phyloP scores from a whole-genome alignment of 768 basidiomycete species.

The Rhizopogon vinicolor region DNA sequence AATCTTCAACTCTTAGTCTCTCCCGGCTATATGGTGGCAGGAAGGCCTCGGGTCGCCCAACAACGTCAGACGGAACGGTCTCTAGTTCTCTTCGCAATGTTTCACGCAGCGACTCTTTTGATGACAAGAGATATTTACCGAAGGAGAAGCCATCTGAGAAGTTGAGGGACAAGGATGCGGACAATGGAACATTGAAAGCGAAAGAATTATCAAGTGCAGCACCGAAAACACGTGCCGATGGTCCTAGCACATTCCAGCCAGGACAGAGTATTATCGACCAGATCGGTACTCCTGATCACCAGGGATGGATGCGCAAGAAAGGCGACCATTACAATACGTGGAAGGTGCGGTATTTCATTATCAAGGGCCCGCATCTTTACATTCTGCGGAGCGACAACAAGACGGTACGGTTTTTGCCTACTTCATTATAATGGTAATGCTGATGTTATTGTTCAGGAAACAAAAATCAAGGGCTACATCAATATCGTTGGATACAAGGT shows the following conservation, averaged over 20 bases:
- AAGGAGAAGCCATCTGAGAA: slow-evolving; percentile 8
- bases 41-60: slow-evolving; percentile 39
- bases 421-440: not conserved
- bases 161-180: slow-evolving; percentile 8
- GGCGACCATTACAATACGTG: slow-evolving; percentile 90
- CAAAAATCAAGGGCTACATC: slow-evolving; percentile 94
- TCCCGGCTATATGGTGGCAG: slow-evolving; percentile 44
- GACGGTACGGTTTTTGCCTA: slow-evolving; percentile 17
- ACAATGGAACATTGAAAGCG: slow-evolving; percentile 13
- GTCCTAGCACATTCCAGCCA: slow-evolving; percentile 39
- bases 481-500: slow-evolving; percentile 91
- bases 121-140: slow-evolving; percentile 16
- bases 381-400: slow-evolving; percentile 74
- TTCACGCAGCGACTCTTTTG: slow-evolving; percentile 15
- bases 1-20: slow-evolving; percentile 43
- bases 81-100: slow-evolving; percentile 21
- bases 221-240: not conserved
- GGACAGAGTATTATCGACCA: slow-evolving; percentile 81
- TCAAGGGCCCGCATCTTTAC: slow-evolving; percentile 91
- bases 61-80: slow-evolving; percentile 33
- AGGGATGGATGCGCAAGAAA: slow-evolving; percentile 95
- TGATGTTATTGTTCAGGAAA: slow-evolving; percentile 52
- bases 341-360: slow-evolving; percentile 88
- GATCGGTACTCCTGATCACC: slow-evolving; percentile 86
- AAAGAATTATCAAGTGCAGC: not conserved